phyloP scores from a whole-genome alignment of 495 filamentous ascomycete species.

The Podospora pseudoanserina region DNA sequence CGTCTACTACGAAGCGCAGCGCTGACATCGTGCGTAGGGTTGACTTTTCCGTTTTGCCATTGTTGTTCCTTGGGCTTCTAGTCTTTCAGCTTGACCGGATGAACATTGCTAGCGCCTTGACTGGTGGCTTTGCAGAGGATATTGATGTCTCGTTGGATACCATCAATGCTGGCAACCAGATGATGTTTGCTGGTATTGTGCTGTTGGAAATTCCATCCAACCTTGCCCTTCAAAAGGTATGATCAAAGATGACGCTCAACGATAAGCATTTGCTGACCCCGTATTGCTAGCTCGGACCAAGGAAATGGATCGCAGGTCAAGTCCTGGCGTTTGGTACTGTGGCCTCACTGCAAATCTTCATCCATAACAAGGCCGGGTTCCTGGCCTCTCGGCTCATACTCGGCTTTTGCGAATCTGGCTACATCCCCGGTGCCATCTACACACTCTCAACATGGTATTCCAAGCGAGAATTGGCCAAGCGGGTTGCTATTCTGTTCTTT shows the following conservation, averaged over 20 bases:
- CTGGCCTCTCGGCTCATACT: slow-evolving; percentile 39
- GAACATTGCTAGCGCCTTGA: slow-evolving; percentile 50
- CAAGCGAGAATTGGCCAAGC: slow-evolving; percentile 32
- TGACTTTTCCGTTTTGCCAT: slow-evolving; percentile 20
- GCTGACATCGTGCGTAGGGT: slow-evolving; percentile 9
- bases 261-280: neutral
- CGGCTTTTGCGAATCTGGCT: slow-evolving; percentile 42
- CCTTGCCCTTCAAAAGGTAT: slow-evolving; percentile 40
- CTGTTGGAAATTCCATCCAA: slow-evolving; percentile 52
- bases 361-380: slow-evolving; percentile 34
- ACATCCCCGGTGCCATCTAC: slow-evolving; percentile 31
- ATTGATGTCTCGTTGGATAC: slow-evolving; percentile 46
- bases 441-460: slow-evolving; percentile 29
- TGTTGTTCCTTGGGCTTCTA: slow-evolving; percentile 22
- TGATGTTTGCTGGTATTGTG: slow-evolving; percentile 51
- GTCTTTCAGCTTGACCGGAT: slow-evolving; percentile 44
- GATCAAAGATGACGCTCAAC: neutral
- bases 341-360: slow-evolving; percentile 50
- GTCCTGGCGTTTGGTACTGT: slow-evolving; percentile 50
- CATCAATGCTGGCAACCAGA: slow-evolving; percentile 50
- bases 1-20: neutral
- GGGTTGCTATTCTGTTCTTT: slow-evolving; percentile 51
- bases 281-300: slow-evolving; percentile 38
- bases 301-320: slow-evolving; percentile 49
- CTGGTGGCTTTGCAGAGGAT: slow-evolving; percentile 45